phyloP scores from a whole-genome alignment of 139 green algal genomes.

The Chlamydomonas sphaeroides region DNA sequence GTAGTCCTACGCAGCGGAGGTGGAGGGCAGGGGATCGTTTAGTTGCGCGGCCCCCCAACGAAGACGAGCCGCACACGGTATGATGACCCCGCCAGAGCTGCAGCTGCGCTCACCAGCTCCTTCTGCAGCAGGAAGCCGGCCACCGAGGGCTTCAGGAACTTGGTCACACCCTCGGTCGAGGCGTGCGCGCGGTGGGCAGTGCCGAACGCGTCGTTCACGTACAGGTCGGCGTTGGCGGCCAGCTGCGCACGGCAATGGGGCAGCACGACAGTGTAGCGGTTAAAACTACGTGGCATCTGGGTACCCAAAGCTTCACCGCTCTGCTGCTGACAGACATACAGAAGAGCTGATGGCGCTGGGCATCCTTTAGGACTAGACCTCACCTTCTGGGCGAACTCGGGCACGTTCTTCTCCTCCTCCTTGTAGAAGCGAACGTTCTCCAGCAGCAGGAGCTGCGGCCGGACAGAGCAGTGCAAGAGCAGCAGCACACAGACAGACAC shows the following conservation, averaged over 20 bases:
- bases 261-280: no score
- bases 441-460: conserved; percentile 85
- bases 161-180: conserved; percentile 98
- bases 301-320: no score
- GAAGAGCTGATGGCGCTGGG: background rate
- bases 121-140: conserved; percentile 95
- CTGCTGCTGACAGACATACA: no score
- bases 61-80: no score
- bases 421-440: conserved; percentile 99
- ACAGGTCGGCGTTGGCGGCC: conserved; percentile 92
- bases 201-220: conserved; percentile 99
- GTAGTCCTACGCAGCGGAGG: no score
- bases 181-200: conserved; percentile 98
- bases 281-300: no score
- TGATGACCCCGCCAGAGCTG: no score
- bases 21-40: no score
- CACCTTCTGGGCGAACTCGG: conserved; percentile 93
- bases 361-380: background rate
- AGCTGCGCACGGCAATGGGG: no score
- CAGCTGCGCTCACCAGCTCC: conserved; percentile 77
- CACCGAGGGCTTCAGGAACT: conserved; percentile 83
- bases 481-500: no score
- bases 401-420: conserved; percentile 98
- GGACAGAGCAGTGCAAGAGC: no score
- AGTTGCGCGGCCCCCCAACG: no score